A percentile compares a stretch with the other conserved stretches of the same genome.
These are phyloP conservation scores for Diplodia intermedia DNA, from an alignment of 2,329 filamentous ascomycete genomes.

Conservation along the genomic window DNA sequence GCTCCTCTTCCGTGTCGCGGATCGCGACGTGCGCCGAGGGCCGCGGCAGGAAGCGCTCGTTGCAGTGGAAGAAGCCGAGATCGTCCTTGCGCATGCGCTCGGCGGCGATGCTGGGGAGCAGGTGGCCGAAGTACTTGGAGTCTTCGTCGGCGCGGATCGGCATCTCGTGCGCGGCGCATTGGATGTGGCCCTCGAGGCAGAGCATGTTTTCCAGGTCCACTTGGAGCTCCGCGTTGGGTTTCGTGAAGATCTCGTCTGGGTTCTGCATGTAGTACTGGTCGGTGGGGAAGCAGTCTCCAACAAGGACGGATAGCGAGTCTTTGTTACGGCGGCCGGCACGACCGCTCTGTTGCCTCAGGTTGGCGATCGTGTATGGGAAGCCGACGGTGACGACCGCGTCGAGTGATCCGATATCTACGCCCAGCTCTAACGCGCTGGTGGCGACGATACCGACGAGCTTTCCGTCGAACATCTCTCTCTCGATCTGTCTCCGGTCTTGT, in stretches of 20 bases:
- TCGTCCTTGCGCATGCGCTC: slow-evolving; percentile 77
- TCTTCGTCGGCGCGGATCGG: slow-evolving; percentile 83
- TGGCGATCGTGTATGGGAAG: slow-evolving; percentile 95
- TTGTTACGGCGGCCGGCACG: slow-evolving; percentile 90
- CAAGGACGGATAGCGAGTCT: slow-evolving; percentile 86
- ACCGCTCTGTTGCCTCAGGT: slow-evolving; percentile 92
- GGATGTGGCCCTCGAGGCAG: slow-evolving; percentile 89
- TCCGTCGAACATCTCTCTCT: slow-evolving; percentile 96
- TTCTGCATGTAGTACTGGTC: slow-evolving; percentile 99
- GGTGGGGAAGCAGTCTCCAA: slow-evolving; percentile 87
- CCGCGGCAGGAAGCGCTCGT: slow-evolving; percentile 83
- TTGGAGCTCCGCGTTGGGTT: slow-evolving; percentile 86
- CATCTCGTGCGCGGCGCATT: slow-evolving; percentile 95
- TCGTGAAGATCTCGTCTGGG: slow-evolving; percentile 89
- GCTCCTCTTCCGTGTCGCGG: slow-evolving; percentile 86
- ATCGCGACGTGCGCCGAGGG: slow-evolving; percentile 87
- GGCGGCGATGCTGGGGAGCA: slow-evolving; percentile 72
- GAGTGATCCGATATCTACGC: slow-evolving; percentile 91
- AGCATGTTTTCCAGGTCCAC: slow-evolving; percentile 93
- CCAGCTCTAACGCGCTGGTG: slow-evolving; percentile 89
- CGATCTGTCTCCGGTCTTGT: slow-evolving; percentile 85
- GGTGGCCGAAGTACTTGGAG: slow-evolving; percentile 76
- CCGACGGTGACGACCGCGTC: slow-evolving; percentile 94
- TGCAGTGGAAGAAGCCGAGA: slow-evolving; percentile 86
- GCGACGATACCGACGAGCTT: slow-evolving; percentile 92